Conservation (phyloP, 306 rosid species). For the Castanea mollissima region DNA sequence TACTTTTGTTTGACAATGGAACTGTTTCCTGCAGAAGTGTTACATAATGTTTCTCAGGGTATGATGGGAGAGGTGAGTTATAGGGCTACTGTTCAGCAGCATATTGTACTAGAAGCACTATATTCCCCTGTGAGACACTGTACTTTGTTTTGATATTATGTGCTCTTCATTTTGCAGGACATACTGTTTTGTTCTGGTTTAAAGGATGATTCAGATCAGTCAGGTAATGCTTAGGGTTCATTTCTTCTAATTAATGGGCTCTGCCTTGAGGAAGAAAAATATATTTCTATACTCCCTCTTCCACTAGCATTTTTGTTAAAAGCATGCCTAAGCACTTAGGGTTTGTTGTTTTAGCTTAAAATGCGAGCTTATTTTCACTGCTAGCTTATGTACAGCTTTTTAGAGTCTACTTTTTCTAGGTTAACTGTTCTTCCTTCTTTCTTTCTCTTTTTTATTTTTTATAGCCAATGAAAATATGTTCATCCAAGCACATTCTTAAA, state of each 20-base stretch:
- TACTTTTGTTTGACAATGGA: not conserved
- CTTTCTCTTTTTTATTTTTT: too few relatives aligned
- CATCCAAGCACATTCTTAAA: too few relatives aligned
- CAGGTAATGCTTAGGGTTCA: constrained; percentile 43
- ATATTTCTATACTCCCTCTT: not conserved
- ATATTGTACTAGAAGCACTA: constrained; percentile 4
- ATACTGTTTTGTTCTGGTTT: constrained; percentile 59
- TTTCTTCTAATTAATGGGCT: constrained; percentile 11
- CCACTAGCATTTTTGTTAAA: not conserved
- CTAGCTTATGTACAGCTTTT: too few relatives aligned
- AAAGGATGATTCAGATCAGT: constrained; percentile 52
- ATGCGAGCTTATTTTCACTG: too few relatives aligned
- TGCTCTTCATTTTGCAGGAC: constrained; percentile 51
- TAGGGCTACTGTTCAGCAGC: constrained; percentile 13
- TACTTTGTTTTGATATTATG: constrained; percentile 22
- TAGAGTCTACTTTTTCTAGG: too few relatives aligned
- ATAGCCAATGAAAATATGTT: too few relatives aligned
- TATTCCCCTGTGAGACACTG: not conserved
- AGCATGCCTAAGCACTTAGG: too few relatives aligned
- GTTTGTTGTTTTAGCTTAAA: too few relatives aligned
- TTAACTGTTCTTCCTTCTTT: too few relatives aligned
- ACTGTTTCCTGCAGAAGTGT: constrained; percentile 48
- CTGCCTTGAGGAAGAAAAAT: not conserved
- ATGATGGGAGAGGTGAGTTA: constrained; percentile 57
- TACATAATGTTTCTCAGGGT: constrained; percentile 48